Evolutionary conservation across 495 filamentous ascomycete species (phyloP), one percentile per base, ranked within the genome.

Genomic region (Amniculicola lignicola): DNA sequence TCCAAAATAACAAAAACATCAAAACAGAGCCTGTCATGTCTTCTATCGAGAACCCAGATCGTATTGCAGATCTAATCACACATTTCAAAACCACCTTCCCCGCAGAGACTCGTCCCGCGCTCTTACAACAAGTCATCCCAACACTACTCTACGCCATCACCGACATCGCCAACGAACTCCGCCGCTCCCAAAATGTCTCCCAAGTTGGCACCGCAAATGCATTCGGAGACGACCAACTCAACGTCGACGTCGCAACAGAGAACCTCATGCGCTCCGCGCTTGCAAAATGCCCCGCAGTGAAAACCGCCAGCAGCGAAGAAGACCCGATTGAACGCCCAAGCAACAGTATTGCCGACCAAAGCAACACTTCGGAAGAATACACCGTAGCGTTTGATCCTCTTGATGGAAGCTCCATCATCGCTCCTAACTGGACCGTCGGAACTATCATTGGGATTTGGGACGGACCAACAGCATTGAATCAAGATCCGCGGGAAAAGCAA

Each of bases 331-430:
- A 80, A 61, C 59, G 61, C 19, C 51, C 56, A 29, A 62, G n/a
- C n/a, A 45, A 36, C 22, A 42, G 21, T 16, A 31, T 23, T 29
- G 28, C 18, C 18, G 39, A 35, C 7, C 4, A 4, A 2, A 2
- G 22, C 5, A 46, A 11, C 22, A 9, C 27, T 14, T 14, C 48
- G 18, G 76, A 79, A 43, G 56, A 70, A n/a, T 79, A 79, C 63
- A 76, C 77, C 0, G 49, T 79, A n/a, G 78, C 75, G 2, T 81
- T 81, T 59, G 77, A 81, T 55, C 77, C 78, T 18, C 70, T 79
- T 0, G 78, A 81, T 51, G 76, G 78, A 7, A 74, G 71, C 65
- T 79, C 75, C 25, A 79, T 79, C 58, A 78, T 79, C 42, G 70
- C 70, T 7, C 69, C 78, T 0, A 79, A 81, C 41, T 79, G 76